A percentile compares a stretch with the other conserved stretches of the same genome.
Evolutionary conservation across 2,329 filamentous ascomycete species (phyloP).

Genomic region (Aspergillus novoparasiticus): DNA sequence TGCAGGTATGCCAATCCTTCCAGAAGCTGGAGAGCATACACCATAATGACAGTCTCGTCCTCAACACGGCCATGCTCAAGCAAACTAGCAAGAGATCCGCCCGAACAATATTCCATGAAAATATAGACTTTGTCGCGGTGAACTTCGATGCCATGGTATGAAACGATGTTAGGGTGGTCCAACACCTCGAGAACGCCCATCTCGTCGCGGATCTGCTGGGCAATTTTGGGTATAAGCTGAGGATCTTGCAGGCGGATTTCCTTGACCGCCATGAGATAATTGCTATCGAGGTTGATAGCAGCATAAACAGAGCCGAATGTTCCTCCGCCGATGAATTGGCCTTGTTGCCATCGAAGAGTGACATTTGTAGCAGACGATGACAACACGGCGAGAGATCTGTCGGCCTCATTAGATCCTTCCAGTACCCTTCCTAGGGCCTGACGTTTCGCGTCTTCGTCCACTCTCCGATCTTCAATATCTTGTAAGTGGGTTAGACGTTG

Average conservation of each 20-base stretch:
- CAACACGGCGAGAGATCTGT: conserved; percentile 89
- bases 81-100: conserved; percentile 84
- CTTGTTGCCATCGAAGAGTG: conserved; percentile 95
- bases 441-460: conserved; percentile 78
- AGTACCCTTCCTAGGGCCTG: conserved; percentile 87
- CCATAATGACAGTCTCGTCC: conserved; percentile 96
- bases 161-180: conserved; percentile 96
- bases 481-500: conserved; percentile 73
- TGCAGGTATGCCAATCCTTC: conserved; percentile 94
- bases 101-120: conserved; percentile 99
- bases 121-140: conserved; percentile 99
- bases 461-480: conserved; percentile 75
- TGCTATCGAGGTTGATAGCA: conserved; percentile 94
- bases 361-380: conserved; percentile 95
- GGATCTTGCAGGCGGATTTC: conserved; percentile 97
- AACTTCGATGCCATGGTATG: conserved; percentile 96
- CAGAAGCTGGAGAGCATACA: conserved; percentile 90
- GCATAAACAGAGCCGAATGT: conserved; percentile 98
- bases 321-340: conserved; percentile 95
- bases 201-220: conserved; percentile 91
- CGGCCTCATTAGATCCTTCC: conserved; percentile 93
- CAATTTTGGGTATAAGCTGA: conserved; percentile 91
- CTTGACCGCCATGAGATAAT: conserved; percentile 97
- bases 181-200: conserved; percentile 95
- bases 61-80: conserved; percentile 96